These are phyloP conservation scores for Neofusicoccum ribis DNA, from an alignment of 2,329 filamentous ascomycete genomes.

Conservation along the genomic window DNA sequence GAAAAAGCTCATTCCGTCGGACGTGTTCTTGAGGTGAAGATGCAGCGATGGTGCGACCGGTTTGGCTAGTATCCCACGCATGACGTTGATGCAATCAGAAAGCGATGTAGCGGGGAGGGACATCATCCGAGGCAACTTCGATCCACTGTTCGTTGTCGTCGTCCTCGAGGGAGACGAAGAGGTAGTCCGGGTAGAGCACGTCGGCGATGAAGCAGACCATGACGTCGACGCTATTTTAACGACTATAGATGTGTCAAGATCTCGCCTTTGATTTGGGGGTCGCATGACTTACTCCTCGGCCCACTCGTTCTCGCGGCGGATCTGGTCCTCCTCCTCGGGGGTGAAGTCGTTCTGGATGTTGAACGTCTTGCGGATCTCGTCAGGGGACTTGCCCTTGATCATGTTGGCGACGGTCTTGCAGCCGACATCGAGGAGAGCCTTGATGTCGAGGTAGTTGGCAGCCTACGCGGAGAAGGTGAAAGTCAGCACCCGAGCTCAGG, in stretches of 20 bases:
- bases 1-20: neutral
- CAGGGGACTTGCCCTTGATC: constrained; percentile 99
- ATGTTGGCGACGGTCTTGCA: constrained; percentile 99
- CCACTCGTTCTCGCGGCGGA: constrained; percentile 57
- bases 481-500: neutral
- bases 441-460: constrained; percentile 98
- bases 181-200: neutral
- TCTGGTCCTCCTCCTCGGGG: constrained; percentile 98
- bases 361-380: constrained; percentile 99
- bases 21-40: neutral
- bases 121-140: too few relatives aligned
- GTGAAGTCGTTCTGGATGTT: constrained; percentile 99
- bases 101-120: too few relatives aligned
- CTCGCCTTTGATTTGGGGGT: neutral
- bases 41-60: neutral
- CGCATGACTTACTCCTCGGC: constrained; percentile 34
- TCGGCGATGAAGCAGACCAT: neutral
- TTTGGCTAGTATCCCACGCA: too few relatives aligned
- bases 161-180: neutral
- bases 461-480: constrained; percentile 56
- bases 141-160: too few relatives aligned
- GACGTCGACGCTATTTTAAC: neutral
- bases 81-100: too few relatives aligned
- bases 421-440: constrained; percentile 93
- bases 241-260: neutral